phyloP scores from a whole-genome alignment of 805 yeast species.

The Suhomyces sp. region DNA sequence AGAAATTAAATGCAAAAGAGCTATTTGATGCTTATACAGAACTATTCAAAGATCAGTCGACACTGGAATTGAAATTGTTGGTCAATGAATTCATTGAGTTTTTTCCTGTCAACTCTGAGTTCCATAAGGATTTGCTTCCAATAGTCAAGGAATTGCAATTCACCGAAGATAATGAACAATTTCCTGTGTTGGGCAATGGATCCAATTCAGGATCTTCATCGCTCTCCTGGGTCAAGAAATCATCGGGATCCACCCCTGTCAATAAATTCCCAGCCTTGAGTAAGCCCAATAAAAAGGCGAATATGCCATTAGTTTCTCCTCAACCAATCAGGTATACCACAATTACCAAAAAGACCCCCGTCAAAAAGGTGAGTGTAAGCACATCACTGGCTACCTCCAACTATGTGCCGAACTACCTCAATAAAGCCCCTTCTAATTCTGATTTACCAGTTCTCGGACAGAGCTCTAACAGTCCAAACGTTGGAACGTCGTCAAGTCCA shows the following conservation, averaged over 20 bases:
- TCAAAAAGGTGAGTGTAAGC: slow-evolving; percentile 14
- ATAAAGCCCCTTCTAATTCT: slow-evolving; percentile 24
- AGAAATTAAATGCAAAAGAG: slow-evolving; percentile 47
- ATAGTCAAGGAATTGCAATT: slow-evolving; percentile 21
- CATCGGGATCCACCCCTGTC: slow-evolving; percentile 12
- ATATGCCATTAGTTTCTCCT: slow-evolving; percentile 14
- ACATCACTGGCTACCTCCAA: slow-evolving; percentile 18
- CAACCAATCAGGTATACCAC: slow-evolving; percentile 38
- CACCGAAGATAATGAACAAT: slow-evolving; percentile 35
- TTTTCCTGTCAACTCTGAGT: slow-evolving; percentile 46
- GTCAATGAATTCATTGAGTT: slow-evolving; percentile 61
- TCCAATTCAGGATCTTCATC: slow-evolving; percentile 10
- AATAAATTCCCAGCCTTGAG: slow-evolving; percentile 38
- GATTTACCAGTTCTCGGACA: slow-evolving; percentile 26
- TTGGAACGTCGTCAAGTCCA: background rate
- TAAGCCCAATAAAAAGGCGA: slow-evolving; percentile 22
- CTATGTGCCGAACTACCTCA: slow-evolving; percentile 35
- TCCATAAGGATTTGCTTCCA: slow-evolving; percentile 38
- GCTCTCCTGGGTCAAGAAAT: slow-evolving; percentile 13
- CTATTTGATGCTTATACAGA: slow-evolving; percentile 45
- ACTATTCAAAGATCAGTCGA: slow-evolving; percentile 43
- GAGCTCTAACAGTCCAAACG: slow-evolving; percentile 3
- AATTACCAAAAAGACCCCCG: slow-evolving; percentile 21
- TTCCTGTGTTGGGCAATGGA: slow-evolving; percentile 47
- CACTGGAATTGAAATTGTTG: slow-evolving; percentile 55